Evolutionary conservation across 345 rosid genomes (phyloP).

Genomic region (Mangifera indica): DNA sequence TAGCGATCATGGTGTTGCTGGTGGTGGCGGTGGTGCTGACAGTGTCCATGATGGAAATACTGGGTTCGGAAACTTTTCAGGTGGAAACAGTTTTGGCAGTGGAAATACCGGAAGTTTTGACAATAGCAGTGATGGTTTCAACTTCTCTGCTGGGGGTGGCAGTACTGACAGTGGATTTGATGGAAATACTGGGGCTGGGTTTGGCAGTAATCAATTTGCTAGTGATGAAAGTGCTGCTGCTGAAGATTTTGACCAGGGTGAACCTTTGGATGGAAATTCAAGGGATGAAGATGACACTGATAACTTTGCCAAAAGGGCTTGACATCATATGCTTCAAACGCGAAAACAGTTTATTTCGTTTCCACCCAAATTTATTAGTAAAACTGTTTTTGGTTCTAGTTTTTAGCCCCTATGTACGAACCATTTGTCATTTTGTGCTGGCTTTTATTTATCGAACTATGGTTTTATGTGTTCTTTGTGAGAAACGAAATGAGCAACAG

Average conservation of each 20-base stretch:
- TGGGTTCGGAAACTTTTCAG: background rate
- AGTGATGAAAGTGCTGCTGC: slow-evolving; percentile 24
- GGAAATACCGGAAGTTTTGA: slow-evolving; percentile 7
- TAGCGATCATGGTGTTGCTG: slow-evolving; percentile 31
- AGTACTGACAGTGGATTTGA: slow-evolving; percentile 31
- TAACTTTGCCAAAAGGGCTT: slow-evolving; percentile 73
- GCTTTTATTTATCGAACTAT: background rate
- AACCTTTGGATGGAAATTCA: too few species aligned
- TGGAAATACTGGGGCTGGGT: slow-evolving; percentile 30
- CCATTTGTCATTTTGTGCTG: slow-evolving; percentile 3
- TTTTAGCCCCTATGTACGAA: background rate
- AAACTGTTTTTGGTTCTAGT: background rate
- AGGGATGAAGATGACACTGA: slow-evolving; percentile 14
- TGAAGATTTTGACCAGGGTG: slow-evolving; percentile 29
- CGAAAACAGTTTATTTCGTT: background rate
- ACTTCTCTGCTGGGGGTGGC: slow-evolving; percentile 27
- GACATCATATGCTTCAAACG: slow-evolving; percentile 20
- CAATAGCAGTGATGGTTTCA: slow-evolving; percentile 21
- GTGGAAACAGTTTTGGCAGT: background rate
- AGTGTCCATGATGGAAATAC: background rate
- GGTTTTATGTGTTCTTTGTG: background rate
- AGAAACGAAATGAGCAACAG: background rate
- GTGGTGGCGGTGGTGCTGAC: background rate
- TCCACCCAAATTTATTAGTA: background rate
- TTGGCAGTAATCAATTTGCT: slow-evolving; percentile 33